A percentile compares a stretch with the other conserved stretches of the same genome.
Conservation (phyloP, 163 green algal species). For the Chlamydomonas reinhardtii region DNA sequence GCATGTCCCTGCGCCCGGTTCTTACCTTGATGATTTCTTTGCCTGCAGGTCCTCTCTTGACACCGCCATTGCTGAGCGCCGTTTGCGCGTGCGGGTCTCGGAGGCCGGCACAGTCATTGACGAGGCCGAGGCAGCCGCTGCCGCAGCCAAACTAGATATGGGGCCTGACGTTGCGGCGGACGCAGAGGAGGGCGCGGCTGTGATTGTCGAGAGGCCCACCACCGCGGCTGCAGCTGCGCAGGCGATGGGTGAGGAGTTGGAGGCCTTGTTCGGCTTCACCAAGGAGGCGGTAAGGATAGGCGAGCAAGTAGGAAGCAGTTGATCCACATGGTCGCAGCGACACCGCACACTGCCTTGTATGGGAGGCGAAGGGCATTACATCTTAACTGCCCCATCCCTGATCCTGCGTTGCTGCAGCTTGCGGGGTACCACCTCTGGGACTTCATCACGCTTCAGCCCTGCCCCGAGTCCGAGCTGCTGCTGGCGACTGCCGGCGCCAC, state of each 20-base stretch:
- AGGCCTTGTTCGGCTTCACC: neutral
- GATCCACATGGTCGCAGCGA: no score
- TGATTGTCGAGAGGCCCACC: neutral
- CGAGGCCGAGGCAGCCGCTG: neutral
- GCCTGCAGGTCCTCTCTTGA: conserved; percentile 19
- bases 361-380: neutral
- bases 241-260: neutral
- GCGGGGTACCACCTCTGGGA: neutral
- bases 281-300: neutral
- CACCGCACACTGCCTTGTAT: neutral
- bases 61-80: conserved; percentile 10
- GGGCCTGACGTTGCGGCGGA: no score
- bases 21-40: no score
- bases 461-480: neutral
- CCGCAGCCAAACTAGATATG: neutral
- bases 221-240: neutral
- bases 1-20: no score
- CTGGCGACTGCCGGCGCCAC: no score
- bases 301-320: no score
- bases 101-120: neutral
- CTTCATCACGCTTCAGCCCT: neutral
- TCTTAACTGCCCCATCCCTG: neutral
- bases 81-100: neutral
- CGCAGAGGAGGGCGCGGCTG: neutral
- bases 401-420: neutral